Conservation (phyloP, 1,284 basidiomycete genomes). For the Moesziomyces globuligerus region DNA sequence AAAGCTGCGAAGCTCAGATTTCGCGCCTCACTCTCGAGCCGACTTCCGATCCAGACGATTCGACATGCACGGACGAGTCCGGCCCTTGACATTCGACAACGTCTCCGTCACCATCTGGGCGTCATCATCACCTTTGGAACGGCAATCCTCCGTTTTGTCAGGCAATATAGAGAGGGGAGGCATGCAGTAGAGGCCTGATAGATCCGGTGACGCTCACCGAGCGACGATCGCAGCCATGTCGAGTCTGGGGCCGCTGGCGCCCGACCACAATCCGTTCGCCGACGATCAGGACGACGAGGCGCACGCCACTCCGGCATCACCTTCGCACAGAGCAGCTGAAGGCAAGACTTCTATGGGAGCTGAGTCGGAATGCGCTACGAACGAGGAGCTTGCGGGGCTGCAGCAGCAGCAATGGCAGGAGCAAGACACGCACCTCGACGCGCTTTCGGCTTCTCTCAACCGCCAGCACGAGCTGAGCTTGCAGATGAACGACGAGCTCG, state of each 20-base stretch:
- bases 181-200: not conserved
- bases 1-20: no score
- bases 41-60: no score
- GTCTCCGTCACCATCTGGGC: no score
- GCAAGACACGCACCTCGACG: constrained; percentile 61
- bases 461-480: constrained; percentile 62
- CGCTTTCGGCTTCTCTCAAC: constrained; percentile 53
- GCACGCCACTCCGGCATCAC: not conserved
- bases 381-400: constrained; percentile 15
- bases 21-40: no score
- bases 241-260: constrained; percentile 18
- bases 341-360: not conserved
- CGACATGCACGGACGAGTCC: no score
- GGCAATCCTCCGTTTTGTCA: no score
- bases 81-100: no score
- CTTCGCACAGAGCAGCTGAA: not conserved
- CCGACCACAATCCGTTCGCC: constrained; percentile 35
- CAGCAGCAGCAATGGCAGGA: constrained; percentile 49
- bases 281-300: constrained; percentile 19
- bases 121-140: no score
- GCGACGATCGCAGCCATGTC: constrained; percentile 17
- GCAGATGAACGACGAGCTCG: constrained; percentile 66
- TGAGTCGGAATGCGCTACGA: not conserved
- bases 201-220: not conserved
- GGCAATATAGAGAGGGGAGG: no score